Conservation (phyloP, 2,329 filamentous ascomycete species). For the Penicillium sp. region DNA sequence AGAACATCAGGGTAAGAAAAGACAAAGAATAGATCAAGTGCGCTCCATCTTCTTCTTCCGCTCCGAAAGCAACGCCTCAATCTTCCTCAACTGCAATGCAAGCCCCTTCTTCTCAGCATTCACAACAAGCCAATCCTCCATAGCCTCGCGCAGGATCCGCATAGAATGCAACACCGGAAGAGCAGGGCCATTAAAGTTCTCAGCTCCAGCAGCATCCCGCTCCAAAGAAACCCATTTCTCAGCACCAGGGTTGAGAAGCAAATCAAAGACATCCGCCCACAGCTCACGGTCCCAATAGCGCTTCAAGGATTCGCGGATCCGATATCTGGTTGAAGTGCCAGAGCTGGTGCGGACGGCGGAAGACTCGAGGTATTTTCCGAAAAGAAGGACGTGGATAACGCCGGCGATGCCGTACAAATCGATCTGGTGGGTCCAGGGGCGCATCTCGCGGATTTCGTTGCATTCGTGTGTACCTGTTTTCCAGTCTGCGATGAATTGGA, state of each 20-base stretch:
- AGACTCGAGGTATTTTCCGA: conserved; percentile 92
- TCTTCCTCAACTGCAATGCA: conserved; percentile 52
- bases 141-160: conserved; percentile 63
- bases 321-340: conserved; percentile 55
- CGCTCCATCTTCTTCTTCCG: conserved; percentile 38
- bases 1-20: not conserved
- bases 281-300: conserved; percentile 95
- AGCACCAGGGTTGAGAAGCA: conserved; percentile 70
- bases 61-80: conserved; percentile 65
- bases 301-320: conserved; percentile 77
- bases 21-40: conserved; percentile 7
- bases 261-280: conserved; percentile 75
- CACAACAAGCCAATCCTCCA: conserved; percentile 76
- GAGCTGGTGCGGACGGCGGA: conserved; percentile 32
- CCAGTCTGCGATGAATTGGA: conserved; percentile 94
- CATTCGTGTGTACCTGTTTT: conserved; percentile 82
- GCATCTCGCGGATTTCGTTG: conserved; percentile 86
- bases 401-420: conserved; percentile 93
- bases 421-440: conserved; percentile 96
- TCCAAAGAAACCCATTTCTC: conserved; percentile 52
- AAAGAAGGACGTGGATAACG: conserved; percentile 80
- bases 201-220: conserved; percentile 43
- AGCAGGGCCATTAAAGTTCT: conserved; percentile 26
- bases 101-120: conserved; percentile 76
- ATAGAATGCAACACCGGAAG: conserved; percentile 72